These are phyloP conservation scores for Hypoxylon fuscum DNA, from an alignment of 495 filamentous ascomycete species.

Conservation along the genomic window DNA sequence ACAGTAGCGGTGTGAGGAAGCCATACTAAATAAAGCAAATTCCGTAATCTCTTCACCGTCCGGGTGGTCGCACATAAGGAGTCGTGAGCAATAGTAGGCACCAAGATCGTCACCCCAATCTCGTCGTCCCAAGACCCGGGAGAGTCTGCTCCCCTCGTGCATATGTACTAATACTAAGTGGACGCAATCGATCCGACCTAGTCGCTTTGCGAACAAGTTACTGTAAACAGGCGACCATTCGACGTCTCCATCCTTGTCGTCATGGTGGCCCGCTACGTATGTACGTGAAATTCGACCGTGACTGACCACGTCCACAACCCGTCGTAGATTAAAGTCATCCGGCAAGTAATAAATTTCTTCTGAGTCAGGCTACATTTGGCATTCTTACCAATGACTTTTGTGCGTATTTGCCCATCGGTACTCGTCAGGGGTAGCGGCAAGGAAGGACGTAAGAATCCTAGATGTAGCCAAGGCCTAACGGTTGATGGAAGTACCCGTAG, in stretches of 20 bases:
- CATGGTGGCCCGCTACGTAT: conserved; percentile 36
- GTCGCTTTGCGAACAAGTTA: conserved; percentile 37
- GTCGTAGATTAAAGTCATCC: conserved; percentile 37
- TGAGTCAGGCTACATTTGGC: conserved; percentile 32
- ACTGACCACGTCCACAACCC: conserved; percentile 35
- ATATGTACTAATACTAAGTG: conserved; percentile 39
- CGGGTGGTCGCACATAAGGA: conserved; percentile 39
- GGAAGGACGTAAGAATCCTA: conserved; percentile 30
- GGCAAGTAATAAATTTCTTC: conserved; percentile 34
- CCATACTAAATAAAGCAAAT: conserved; percentile 41
- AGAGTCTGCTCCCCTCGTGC: conserved; percentile 34
- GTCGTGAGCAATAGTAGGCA: conserved; percentile 38
- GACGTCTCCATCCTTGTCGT: conserved; percentile 40
- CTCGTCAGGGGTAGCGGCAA: conserved; percentile 27
- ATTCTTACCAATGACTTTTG: conserved; percentile 34
- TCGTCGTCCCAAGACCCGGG: conserved; percentile 39
- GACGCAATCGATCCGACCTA: conserved; percentile 32
- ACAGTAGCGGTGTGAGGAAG: conserved; percentile 43
- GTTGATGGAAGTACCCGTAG: conserved; percentile 23
- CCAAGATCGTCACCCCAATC: conserved; percentile 41
- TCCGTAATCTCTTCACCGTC: conserved; percentile 37
- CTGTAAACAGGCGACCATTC: conserved; percentile 33
- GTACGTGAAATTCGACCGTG: conserved; percentile 32
- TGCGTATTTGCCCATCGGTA: conserved; percentile 3
- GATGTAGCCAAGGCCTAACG: conserved; percentile 23